Base-by-base conservation (phyloP, 2,329 filamentous ascomycete species). In the Aspergillus fumigatus region DNA sequence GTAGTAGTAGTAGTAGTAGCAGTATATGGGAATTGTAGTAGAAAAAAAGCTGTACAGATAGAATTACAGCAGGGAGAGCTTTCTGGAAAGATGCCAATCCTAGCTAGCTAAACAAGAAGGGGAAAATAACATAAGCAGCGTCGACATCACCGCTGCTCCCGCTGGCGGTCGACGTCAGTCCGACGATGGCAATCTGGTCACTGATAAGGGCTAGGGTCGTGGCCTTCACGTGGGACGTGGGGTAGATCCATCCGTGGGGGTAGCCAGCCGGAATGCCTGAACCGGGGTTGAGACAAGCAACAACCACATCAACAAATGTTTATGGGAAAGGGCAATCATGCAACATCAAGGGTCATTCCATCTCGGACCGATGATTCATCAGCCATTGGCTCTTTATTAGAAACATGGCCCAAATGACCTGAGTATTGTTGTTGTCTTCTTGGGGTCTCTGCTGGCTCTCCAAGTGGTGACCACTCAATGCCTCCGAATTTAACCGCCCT, bases 131-230 rank as follows among this genome's bases (percentile, higher is more conserved):
- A 41, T 43, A 11, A 23, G 40, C 8, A 19, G 45, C 52, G 48
- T 56, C 60, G 59, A 58, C 61, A 63, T 60, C 62, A 63, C 59
- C 52, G 55, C 56, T 55, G 49, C 54, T 51, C 49, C 54, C 56
- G 11, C 11, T 32, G 43, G 48, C 56, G 57, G 58, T 56, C 63
- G 57, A 66, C 63, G 61, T 64, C 64, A 65, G 60, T 65, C 62
- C 63, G 61, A 58, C 57, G 26, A 55, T 40, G 58, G 59, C 50
- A 17, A 17, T 38, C 32, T 38, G 14, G 14, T 38, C 14, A 35
- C 48, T 23, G 63, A 65, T 65, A 65, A 67, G 63, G 64, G 63
- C 59, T 65, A 64, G 63, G 62, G 63, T 49, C 56, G 43, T 26
- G 35, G 1, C 7, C 23, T 41, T 43, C 60, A 63, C 64, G 62